Evolutionary conservation across 495 filamentous ascomycete genomes (phyloP), one percentile per base, ranked within the genome.

Genomic region (Talaromyces borbonicus): DNA sequence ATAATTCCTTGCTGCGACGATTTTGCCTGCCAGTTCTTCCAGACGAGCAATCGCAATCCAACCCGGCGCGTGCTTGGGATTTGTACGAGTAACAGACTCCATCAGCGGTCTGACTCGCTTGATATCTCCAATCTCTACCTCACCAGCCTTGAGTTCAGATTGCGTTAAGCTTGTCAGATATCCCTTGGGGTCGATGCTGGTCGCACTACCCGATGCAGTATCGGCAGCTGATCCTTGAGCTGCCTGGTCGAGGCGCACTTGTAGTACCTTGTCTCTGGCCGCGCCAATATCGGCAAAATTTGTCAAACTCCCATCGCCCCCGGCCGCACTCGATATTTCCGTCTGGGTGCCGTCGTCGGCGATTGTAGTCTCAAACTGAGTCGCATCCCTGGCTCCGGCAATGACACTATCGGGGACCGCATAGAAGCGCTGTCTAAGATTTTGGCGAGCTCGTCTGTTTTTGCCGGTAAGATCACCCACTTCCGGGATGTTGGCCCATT

Each of bases 211-310:
- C 2, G 77, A 73, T 1, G 77, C 67, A 5, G 84, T 74, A 30
- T 88, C 85, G n/a, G 75, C 76, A 11, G 77, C 75, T 8, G 78
- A 79, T 22, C 72, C 83, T 43, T 81, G 71, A 8, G 87, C 89
- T 30, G 88, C 88, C 60, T 93, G 85, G 54, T 97, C 92, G 7
- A 99, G 75, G 43, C 85, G 77, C 8, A 95, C 92, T 54, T 92
- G 78, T 15, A 99, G 75, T 4, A 95, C 90, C 59, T 90, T 94
- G 63, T 95, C 86, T 66, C 90, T 79, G 31, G 92, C 92, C 26
- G 87, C 87, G 56, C 93, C 92, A 50, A 99, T 96, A 56, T 95
- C 83, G n/a, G 89, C 88, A 56, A 98, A 98, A 57, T 98, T 94
- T 12, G 90, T 97, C 75, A 94, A 87, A 2, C 86, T 90, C 2